Conservation (phyloP, 768 basidiomycete genomes). For the Lentinula raphanica region DNA sequence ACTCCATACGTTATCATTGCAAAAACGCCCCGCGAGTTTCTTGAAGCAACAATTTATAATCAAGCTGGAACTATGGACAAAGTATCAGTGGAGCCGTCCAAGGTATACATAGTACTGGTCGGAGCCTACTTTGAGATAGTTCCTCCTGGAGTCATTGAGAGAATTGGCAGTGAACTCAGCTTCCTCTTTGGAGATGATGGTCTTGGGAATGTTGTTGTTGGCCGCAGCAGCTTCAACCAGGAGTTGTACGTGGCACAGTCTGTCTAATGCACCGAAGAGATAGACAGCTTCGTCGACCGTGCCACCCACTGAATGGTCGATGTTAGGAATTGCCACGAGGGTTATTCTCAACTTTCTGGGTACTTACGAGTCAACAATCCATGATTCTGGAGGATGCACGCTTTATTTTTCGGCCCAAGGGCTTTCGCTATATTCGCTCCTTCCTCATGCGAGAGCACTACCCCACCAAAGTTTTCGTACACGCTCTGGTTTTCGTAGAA, state of each 20-base stretch:
- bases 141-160: slow-evolving; percentile 15
- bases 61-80: slow-evolving; percentile 20
- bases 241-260: slow-evolving; percentile 42
- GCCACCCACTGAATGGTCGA: slow-evolving; percentile 22
- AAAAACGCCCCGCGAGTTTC: slow-evolving; percentile 24
- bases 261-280: slow-evolving; percentile 38
- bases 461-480: slow-evolving; percentile 42
- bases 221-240: slow-evolving; percentile 38
- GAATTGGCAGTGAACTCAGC: slow-evolving; percentile 20
- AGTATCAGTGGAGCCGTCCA: not conserved
- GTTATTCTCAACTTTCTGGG: not conserved
- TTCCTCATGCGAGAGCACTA: slow-evolving; percentile 42
- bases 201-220: slow-evolving; percentile 15
- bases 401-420: slow-evolving; percentile 32
- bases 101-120: not conserved
- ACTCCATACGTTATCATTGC: slow-evolving; percentile 10
- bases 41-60: slow-evolving; percentile 20
- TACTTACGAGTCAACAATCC: slow-evolving; percentile 25
- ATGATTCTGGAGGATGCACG: slow-evolving; percentile 40
- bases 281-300: slow-evolving; percentile 39
- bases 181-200: slow-evolving; percentile 19
- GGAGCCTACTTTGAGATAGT: slow-evolving; percentile 9
- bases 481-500: slow-evolving; percentile 40
- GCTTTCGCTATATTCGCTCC: slow-evolving; percentile 38
- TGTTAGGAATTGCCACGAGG: not conserved